phyloP scores from a whole-genome alignment of 2,329 filamentous ascomycete species.

The Xylariaceae sp. region DNA sequence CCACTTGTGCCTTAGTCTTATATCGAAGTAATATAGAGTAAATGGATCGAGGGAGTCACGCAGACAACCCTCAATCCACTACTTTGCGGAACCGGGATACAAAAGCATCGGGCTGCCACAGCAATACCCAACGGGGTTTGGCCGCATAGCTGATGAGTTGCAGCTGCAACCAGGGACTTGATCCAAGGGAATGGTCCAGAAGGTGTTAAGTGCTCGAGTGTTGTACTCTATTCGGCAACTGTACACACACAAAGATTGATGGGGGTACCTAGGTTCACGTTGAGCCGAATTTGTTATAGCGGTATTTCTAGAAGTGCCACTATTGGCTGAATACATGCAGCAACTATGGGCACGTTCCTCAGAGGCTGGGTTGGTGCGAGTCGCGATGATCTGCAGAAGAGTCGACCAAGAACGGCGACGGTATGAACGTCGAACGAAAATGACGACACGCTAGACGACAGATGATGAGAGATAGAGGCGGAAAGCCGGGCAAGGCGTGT shows the following conservation, averaged over 20 bases:
- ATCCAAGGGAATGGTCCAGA: slow-evolving; percentile 10
- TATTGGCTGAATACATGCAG: slow-evolving; percentile 16
- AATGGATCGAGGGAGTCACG: slow-evolving; percentile 21
- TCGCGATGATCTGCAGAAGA: slow-evolving; percentile 21
- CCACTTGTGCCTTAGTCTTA: slow-evolving; percentile 22
- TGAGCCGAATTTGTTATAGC: slow-evolving; percentile 17
- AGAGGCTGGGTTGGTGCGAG: slow-evolving; percentile 26
- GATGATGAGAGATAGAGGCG: slow-evolving; percentile 4
- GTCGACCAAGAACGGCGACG: slow-evolving; percentile 13
- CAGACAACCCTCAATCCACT: slow-evolving; percentile 10
- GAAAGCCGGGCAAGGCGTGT: slow-evolving; percentile 15
- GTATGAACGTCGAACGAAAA: slow-evolving; percentile 11
- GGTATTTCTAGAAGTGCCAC: slow-evolving; percentile 12
- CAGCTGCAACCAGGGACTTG: slow-evolving; percentile 15
- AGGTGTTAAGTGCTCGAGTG: slow-evolving; percentile 14
- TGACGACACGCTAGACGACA: slow-evolving; percentile 16
- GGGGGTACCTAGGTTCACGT: slow-evolving; percentile 14
- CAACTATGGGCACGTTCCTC: slow-evolving; percentile 5
- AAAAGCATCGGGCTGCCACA: slow-evolving; percentile 15
- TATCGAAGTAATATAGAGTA: slow-evolving; percentile 27
- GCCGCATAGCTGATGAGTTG: slow-evolving; percentile 17
- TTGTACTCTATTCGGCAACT: slow-evolving; percentile 23
- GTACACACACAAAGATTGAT: slow-evolving; percentile 19
- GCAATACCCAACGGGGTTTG: slow-evolving; percentile 16
- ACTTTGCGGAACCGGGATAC: slow-evolving; percentile 3